Base-by-base conservation (phyloP, 1,139 yeast genomes). In the Yamadazyma buinensis region DNA sequence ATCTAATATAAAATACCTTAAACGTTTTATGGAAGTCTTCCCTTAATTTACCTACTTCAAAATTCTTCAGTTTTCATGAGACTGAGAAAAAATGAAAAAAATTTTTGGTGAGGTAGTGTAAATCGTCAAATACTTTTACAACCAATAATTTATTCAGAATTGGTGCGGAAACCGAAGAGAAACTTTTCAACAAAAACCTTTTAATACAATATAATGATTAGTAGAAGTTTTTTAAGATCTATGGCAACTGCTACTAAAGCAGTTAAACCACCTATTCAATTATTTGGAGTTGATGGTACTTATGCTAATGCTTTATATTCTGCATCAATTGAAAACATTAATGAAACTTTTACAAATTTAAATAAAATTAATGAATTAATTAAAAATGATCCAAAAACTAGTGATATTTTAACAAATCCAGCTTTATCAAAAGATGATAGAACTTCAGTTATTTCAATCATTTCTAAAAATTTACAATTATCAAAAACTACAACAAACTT, bases 251-350 rank as follows among this genome's bases (percentile, higher is more conserved):
- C 84, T 49, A 60, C 77, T 51, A 71, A 73, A 55, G 52, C 72
- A 40, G 74, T 76, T 54, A 81, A 80, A 64, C 94, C 95, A 42
- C 97, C 97, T 40, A 84, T 90, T 47, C 96, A 88, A 75, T 77
- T 92, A 62, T 90, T 78, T 57, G 98, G 98, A 47, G 70, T 92
- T 49, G 97, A 90, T 51, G 98, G 97, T 59, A 88, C 97, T 45
- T 92, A 92, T 62, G 98, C 98, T 53, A 77, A 87, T 43, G 97
- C 99, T 33, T 76, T 92, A 52, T 92, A 83, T 78, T 73, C 90
- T 39, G 97, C 98, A 23, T 84, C 97, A 38, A 83, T 82, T 48
- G 85, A 85, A 74, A 80, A 81, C 52, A 71, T 92, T 49, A 90
- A 80, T 43, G 67, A 77, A 54, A 80, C 95, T 35, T 78, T 73